These are phyloP conservation scores for Leucocoprinus birnbaumii DNA, from an alignment of 768 basidiomycete genomes.

Conservation along the genomic window DNA sequence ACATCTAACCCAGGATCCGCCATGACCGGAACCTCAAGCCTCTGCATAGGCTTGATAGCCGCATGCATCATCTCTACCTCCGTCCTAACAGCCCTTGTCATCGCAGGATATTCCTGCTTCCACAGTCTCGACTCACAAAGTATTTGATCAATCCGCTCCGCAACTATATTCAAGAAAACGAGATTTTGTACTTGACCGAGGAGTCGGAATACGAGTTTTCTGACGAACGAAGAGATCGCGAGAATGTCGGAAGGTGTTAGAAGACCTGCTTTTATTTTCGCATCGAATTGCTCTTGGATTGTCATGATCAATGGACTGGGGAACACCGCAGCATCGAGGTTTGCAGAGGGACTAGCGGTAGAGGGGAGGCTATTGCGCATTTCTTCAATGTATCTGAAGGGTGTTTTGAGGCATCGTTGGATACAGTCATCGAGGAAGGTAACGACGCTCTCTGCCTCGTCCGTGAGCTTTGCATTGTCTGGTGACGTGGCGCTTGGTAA, in stretches of 20 bases:
- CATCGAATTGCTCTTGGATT: conserved; percentile 71
- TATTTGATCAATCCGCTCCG: conserved; percentile 32
- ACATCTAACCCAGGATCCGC: neutral
- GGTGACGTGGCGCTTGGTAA: conserved; percentile 37
- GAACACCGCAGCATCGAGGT: conserved; percentile 5
- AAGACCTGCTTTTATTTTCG: conserved; percentile 56
- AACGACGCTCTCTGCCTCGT: conserved; percentile 56
- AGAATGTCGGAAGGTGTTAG: conserved; percentile 60
- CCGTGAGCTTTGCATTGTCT: conserved; percentile 49
- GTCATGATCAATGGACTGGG: conserved; percentile 68
- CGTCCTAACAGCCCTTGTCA: conserved; percentile 10
- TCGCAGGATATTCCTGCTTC: conserved; percentile 34
- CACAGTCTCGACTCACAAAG: conserved; percentile 23
- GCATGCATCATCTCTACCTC: conserved; percentile 19
- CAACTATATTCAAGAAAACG: conserved; percentile 31
- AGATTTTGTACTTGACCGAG: conserved; percentile 50
- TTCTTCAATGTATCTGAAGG: conserved; percentile 84
- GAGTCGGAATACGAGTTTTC: conserved; percentile 61
- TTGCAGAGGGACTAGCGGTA: neutral
- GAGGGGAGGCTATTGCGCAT: conserved; percentile 33
- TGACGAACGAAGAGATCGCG: conserved; percentile 58
- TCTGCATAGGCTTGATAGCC: neutral
- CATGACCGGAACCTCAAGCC: neutral
- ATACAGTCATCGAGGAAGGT: conserved; percentile 85
- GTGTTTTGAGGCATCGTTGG: conserved; percentile 76